Conservation (phyloP, 352 stramenopile genomes). For the Globisporangium splendens region DNA sequence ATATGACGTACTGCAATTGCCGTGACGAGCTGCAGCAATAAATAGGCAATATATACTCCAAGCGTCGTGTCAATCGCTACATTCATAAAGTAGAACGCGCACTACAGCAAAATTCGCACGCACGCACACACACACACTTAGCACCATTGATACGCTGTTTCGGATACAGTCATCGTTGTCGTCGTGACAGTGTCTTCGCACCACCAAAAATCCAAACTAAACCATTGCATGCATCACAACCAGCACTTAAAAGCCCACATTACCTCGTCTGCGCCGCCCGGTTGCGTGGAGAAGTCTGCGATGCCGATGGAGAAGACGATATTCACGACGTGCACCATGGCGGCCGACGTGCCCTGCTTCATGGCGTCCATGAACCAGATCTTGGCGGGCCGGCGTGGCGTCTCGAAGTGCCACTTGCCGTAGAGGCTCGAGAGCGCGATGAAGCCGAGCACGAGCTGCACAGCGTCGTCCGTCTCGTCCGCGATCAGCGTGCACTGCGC, state of each 20-base stretch:
- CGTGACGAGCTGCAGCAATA: constrained; percentile 62
- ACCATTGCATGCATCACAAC: not conserved
- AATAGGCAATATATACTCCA: constrained; percentile 78
- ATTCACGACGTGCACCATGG: constrained; percentile 79
- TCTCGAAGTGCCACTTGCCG: constrained; percentile 74
- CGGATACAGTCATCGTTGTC: too few species aligned
- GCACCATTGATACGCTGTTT: not conserved
- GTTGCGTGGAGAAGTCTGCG: constrained; percentile 47
- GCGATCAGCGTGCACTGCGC: constrained; percentile 64
- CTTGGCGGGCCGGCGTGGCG: constrained; percentile 46
- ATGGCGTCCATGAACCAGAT: constrained; percentile 85
- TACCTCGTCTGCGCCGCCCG: constrained; percentile 62
- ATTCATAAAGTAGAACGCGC: constrained; percentile 87
- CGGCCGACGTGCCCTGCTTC: constrained; percentile 77
- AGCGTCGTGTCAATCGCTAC: constrained; percentile 82
- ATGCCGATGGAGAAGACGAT: constrained; percentile 76
- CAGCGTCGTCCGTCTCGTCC: constrained; percentile 63
- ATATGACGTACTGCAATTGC: constrained; percentile 42
- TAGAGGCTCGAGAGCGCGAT: constrained; percentile 77
- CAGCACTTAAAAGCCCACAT: not conserved
- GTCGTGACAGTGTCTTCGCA: not conserved
- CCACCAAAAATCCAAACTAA: not conserved
- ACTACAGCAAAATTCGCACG: constrained; percentile 23
- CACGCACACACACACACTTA: constrained; percentile 2
- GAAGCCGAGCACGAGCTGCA: constrained; percentile 75